Conservation (phyloP, 202 grass and related monocot genomes). For the Zizania palustris region DNA sequence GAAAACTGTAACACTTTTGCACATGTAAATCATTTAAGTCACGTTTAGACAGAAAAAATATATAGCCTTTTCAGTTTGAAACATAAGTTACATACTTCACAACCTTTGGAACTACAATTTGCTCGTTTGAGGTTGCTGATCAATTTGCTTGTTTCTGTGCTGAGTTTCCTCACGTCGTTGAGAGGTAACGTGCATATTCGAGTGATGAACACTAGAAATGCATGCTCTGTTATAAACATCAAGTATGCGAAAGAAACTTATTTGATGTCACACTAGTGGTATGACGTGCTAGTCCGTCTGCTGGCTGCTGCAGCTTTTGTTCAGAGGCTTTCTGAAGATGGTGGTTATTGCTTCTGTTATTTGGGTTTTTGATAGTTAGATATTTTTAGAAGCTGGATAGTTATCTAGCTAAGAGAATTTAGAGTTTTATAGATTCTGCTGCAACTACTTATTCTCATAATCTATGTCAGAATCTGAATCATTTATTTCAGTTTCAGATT, state of each 20-base stretch:
- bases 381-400: too few species aligned
- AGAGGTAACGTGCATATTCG: not conserved
- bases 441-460: too few species aligned
- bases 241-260: too few species aligned
- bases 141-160: not conserved
- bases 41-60: constrained; percentile 24
- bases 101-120: not conserved
- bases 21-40: constrained; percentile 43
- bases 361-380: too few species aligned
- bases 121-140: not conserved
- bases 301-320: constrained; percentile 1
- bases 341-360: not conserved
- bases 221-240: too few species aligned
- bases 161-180: not conserved
- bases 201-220: not conserved
- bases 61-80: constrained; percentile 28
- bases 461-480: too few species aligned
- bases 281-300: not conserved
- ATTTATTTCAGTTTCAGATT: too few species aligned
- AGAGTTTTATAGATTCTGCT: too few species aligned
- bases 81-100: not conserved
- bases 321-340: not conserved
- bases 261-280: not conserved
- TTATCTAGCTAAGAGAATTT: too few species aligned
- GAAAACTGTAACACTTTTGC: not conserved